Percentiles rank a stretch among this genome's conserved stretches.
These are phyloP conservation scores for Chaetomium sp. DNA, from an alignment of 2,329 filamentous ascomycete species.

Conservation along the genomic window DNA sequence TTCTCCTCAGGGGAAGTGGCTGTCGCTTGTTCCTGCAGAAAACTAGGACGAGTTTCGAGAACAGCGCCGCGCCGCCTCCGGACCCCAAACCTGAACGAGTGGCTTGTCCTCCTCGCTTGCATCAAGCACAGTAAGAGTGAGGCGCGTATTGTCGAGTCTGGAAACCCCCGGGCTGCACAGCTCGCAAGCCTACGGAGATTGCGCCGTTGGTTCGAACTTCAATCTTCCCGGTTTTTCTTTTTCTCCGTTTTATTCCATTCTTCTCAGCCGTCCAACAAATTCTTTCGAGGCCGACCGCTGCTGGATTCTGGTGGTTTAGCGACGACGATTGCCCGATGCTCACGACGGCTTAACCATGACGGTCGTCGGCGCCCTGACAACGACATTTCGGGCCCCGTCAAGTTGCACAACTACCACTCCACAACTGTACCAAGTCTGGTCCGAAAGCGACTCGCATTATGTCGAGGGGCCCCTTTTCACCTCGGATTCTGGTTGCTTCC, in stretches of 20 bases:
- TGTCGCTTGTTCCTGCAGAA: slow-evolving; percentile 8
- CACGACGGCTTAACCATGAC: slow-evolving; percentile 32
- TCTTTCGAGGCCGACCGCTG: not conserved
- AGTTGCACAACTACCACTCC: slow-evolving; percentile 34
- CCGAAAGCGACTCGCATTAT: slow-evolving; percentile 29
- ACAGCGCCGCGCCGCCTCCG: slow-evolving; percentile 17
- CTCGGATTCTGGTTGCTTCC: slow-evolving; percentile 33
- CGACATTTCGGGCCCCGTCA: slow-evolving; percentile 36
- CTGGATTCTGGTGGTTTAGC: slow-evolving; percentile 26
- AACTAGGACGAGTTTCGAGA: slow-evolving; percentile 13
- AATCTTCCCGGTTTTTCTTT: not conserved
- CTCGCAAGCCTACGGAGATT: slow-evolving; percentile 13
- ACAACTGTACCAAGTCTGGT: slow-evolving; percentile 35
- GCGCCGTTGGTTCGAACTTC: slow-evolving; percentile 23
- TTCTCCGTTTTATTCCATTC: slow-evolving; percentile 6
- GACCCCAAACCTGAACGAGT: slow-evolving; percentile 15
- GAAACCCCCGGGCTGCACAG: slow-evolving; percentile 17
- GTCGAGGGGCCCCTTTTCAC: slow-evolving; percentile 37
- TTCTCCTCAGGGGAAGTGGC: not conserved
- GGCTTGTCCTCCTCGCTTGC: slow-evolving; percentile 5
- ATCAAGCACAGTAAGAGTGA: slow-evolving; percentile 21
- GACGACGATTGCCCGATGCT: slow-evolving; percentile 24
- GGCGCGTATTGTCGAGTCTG: slow-evolving; percentile 15
- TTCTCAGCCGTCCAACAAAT: not conserved
- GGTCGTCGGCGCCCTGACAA: slow-evolving; percentile 37